Evolutionary conservation across 805 yeast genomes (phyloP).

Genomic region (Schizosaccharomyces octosporus): DNA sequence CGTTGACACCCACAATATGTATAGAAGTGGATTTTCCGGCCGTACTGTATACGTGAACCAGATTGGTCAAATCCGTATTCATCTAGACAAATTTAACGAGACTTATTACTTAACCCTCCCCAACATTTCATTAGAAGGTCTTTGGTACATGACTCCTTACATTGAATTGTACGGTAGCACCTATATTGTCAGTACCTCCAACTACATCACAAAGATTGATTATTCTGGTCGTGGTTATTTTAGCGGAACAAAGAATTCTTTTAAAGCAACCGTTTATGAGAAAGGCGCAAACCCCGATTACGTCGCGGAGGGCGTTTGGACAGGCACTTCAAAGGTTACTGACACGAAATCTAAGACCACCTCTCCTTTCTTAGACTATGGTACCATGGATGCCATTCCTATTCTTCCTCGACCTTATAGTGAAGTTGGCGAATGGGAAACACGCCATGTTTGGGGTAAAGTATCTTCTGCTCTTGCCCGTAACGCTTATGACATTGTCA

Average conservation of each 20-base stretch:
- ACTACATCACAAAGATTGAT: slow-evolving; percentile 48
- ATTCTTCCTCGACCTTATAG: slow-evolving; percentile 58
- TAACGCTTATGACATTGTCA: slow-evolving; percentile 55
- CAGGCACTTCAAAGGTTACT: slow-evolving; percentile 74
- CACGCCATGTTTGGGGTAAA: slow-evolving; percentile 68
- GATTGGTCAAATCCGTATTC: slow-evolving; percentile 64
- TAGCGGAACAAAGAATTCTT: slow-evolving; percentile 78
- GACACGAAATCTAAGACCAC: slow-evolving; percentile 31
- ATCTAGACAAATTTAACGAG: slow-evolving; percentile 32
- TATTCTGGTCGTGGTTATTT: slow-evolving; percentile 86
- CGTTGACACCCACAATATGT: slow-evolving; percentile 73
- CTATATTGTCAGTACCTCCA: slow-evolving; percentile 60
- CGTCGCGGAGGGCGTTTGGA: slow-evolving; percentile 52
- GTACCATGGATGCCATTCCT: slow-evolving; percentile 23
- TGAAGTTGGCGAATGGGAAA: slow-evolving; percentile 57
- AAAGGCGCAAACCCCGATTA: slow-evolving; percentile 9
- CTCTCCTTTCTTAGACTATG: slow-evolving; percentile 14
- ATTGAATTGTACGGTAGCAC: slow-evolving; percentile 81
- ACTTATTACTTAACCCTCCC: slow-evolving; percentile 68
- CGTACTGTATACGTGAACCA: slow-evolving; percentile 70
- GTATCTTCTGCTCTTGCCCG: slow-evolving; percentile 68
- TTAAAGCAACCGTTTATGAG: slow-evolving; percentile 58
- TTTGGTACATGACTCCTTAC: slow-evolving; percentile 72
- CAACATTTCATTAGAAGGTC: slow-evolving; percentile 82
- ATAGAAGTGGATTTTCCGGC: slow-evolving; percentile 52